phyloP scores from a whole-genome alignment of 129 eudicot genomes.

The Centaurea solstitialis region DNA sequence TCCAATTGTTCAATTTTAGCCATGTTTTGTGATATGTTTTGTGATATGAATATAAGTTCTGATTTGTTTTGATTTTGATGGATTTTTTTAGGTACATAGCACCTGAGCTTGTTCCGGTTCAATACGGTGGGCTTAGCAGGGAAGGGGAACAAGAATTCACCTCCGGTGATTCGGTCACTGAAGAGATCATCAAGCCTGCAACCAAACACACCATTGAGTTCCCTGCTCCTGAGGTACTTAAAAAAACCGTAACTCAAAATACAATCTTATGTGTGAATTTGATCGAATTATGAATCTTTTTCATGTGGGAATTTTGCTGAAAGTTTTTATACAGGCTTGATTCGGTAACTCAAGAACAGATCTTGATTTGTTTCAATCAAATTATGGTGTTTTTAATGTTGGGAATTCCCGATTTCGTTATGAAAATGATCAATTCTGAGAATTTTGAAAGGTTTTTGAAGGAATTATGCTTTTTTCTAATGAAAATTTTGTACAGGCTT shows the following conservation, averaged over 20 bases:
- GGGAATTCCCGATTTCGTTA: neutral
- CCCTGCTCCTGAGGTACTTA: conserved; percentile 66
- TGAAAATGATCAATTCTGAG: neutral
- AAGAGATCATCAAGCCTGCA: conserved; percentile 62
- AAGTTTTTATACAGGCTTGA: neutral
- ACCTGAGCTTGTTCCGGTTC: conserved; percentile 88
- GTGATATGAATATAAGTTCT: neutral
- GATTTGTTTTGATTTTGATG: conserved; percentile 2
- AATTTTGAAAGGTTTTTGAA: neutral
- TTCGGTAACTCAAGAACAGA: neutral
- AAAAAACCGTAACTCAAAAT: neutral
- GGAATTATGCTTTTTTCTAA: neutral
- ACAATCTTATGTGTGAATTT: neutral
- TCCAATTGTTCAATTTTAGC: neutral
- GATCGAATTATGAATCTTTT: neutral
- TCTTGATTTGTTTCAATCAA: neutral
- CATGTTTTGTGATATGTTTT: neutral
- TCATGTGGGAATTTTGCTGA: conserved; percentile 1
- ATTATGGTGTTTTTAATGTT: neutral
- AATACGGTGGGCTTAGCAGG: conserved; percentile 85
- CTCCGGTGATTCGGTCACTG: conserved; percentile 52
- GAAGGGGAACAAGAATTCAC: conserved; percentile 72
- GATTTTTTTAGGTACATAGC: conserved; percentile 65
- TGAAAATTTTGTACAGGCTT: neutral
- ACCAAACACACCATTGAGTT: conserved; percentile 67